These are phyloP conservation scores for Ophiosphaerella korrae DNA, from an alignment of 2,329 filamentous ascomycete genomes.

Conservation along the genomic window DNA sequence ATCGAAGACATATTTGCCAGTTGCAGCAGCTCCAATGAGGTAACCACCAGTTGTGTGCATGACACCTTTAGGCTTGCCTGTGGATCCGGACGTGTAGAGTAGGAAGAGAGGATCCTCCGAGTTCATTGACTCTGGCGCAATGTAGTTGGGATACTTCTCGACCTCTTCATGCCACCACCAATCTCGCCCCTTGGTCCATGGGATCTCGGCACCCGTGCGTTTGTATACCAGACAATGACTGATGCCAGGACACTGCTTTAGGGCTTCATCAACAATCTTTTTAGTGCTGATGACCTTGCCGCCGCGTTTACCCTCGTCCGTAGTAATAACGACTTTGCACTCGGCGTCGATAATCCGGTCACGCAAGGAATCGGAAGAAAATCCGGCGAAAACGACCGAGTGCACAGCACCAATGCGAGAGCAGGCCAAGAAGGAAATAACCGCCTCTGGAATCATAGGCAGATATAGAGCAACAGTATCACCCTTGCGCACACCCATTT, in stretches of 20 bases:
- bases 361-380: slow-evolving; percentile 93
- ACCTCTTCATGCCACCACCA: slow-evolving; percentile 99
- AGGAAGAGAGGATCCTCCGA: slow-evolving; percentile 97
- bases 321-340: slow-evolving; percentile 93
- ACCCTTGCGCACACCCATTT: slow-evolving; percentile 95
- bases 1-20: slow-evolving; percentile 98
- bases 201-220: slow-evolving; percentile 90
- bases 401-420: slow-evolving; percentile 92
- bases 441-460: slow-evolving; percentile 96
- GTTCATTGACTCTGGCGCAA: slow-evolving; percentile 84
- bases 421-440: slow-evolving; percentile 90
- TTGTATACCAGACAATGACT: slow-evolving; percentile 88
- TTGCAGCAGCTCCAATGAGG: slow-evolving; percentile 88
- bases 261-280: slow-evolving; percentile 97
- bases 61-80: slow-evolving; percentile 97
- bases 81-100: slow-evolving; percentile 96
- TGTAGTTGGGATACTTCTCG: slow-evolving; percentile 93
- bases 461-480: slow-evolving; percentile 97
- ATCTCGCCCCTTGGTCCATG: slow-evolving; percentile 87
- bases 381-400: slow-evolving; percentile 97
- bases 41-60: slow-evolving; percentile 98
- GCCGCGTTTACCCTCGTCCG: slow-evolving; percentile 96
- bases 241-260: slow-evolving; percentile 94
- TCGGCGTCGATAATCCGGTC: slow-evolving; percentile 92
- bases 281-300: slow-evolving; percentile 98